Base-by-base conservation (phyloP, 2,329 filamentous ascomycete genomes). In the Nemania sp. region DNA sequence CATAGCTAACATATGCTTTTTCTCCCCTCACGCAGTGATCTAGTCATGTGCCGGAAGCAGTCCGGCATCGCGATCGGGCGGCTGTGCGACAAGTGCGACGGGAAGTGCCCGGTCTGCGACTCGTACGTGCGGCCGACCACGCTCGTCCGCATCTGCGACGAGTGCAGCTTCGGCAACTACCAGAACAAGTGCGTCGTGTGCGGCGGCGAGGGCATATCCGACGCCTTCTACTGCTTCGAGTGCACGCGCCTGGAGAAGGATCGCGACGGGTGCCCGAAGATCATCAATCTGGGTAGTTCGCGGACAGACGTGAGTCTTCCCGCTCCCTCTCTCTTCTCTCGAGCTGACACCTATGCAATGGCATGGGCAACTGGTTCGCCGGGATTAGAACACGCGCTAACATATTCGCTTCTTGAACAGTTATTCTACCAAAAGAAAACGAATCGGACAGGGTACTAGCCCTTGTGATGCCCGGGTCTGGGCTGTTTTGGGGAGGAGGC, bases 181-280 rank as follows among this genome's bases (percentile, higher is more conserved):
- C 94, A 97, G 78, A 99, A 99, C 80, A 99, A 99, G 75, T 99
- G 94, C 72, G 91, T 99, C 64, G 94, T 99, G 37, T 99, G 94
- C 75, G 94, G 94, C 72, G 94, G 94, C 66, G 94, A 97, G 77
- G 94, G 94, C 24, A 99, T 99, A 72, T 94, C 89, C 28, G 94
- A 99, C 72, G 94, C 94, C 44, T 97, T 97, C 75, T 99, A 99
- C 79, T 99, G 94, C 80, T 97, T 97, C 70, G 94, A 99, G 76
- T 99, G 94, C 73, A 99, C 94, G 54, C 83, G 94, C 6, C 77
- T 99, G 14, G 94, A 99, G 73, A 99, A 97, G 76, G 94, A 99
- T 71, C 81, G 94, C 57, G 94, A 99, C 70, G 94, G 94, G 2
- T 99, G 94, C 73, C 94, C 94, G 49, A 99, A 99, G 84, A 99